Percentiles rank a stretch among this genome's conserved stretches.
These are phyloP conservation scores for Flaveria floridana DNA, from an alignment of 140 eudicot genomes.

Conservation along the genomic window DNA sequence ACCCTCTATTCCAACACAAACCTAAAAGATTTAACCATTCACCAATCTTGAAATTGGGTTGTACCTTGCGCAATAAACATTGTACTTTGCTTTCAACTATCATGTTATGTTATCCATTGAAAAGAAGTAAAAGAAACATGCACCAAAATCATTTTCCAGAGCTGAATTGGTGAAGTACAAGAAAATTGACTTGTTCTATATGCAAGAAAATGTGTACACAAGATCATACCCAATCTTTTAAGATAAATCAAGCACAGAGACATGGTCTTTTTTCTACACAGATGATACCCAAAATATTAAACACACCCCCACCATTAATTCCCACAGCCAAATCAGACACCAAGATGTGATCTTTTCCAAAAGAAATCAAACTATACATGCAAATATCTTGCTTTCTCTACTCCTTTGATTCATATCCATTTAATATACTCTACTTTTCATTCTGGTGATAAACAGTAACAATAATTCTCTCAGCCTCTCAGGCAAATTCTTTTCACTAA, in stretches of 20 bases:
- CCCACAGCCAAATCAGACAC: slow-evolving; percentile 28
- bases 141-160: slow-evolving; percentile 12
- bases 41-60: background rate
- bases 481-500: background rate
- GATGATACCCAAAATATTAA: slow-evolving; percentile 26
- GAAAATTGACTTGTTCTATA: slow-evolving; percentile 11
- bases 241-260: slow-evolving; percentile 21
- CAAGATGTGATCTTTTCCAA: slow-evolving; percentile 25
- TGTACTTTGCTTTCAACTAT: slow-evolving; percentile 21
- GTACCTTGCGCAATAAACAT: slow-evolving; percentile 21
- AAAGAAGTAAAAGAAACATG: slow-evolving; percentile 21
- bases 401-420: slow-evolving; percentile 28
- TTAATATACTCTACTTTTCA: slow-evolving; percentile 20
- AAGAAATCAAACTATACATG: slow-evolving; percentile 30
- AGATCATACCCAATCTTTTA: slow-evolving; percentile 22
- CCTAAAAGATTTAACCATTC: slow-evolving; percentile 11
- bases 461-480: background rate
- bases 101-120: background rate
- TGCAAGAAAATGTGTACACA: slow-evolving; percentile 24
- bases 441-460: slow-evolving; percentile 16
- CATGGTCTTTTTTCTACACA: slow-evolving; percentile 12
- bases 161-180: slow-evolving; percentile 11
- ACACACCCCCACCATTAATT: slow-evolving; percentile 14
- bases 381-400: slow-evolving; percentile 33
- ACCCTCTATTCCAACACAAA: slow-evolving; percentile 15